Evolutionary conservation across 257 asterid species (phyloP), one percentile per base, ranked within the genome.

Genomic region (Nicotiana noctiflora): DNA sequence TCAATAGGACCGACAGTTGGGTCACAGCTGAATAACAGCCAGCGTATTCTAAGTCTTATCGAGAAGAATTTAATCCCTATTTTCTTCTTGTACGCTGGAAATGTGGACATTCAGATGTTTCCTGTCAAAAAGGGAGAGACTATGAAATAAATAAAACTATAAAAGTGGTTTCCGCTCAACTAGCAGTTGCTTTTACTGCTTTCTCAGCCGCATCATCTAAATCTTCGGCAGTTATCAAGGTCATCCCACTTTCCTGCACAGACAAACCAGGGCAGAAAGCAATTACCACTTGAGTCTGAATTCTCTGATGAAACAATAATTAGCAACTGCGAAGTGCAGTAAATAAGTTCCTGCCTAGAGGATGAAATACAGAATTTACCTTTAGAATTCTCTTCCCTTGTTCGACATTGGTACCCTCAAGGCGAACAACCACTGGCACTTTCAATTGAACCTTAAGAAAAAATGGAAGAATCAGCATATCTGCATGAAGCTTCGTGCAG

Each of bases 371-470:
- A 75, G n/a, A 57, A 23, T 80, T 77, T 86, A 94, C 98, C 98
- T 90, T 94, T 81, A 94, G 90, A 81, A 94, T 94, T 88, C 97
- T 93, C 90, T 92, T 93, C 66, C 98, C 97, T 84, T 89, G 95
- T 85, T 94, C 98, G 53, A 94, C 98, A 57, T 94, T 94, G 84
- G 98, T 94, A 75, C 98, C 98, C 88, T 94, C 97, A 51, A 94
- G 97, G 70, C 98, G 97, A 76, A 94, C 98, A 56, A 94, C 86
- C 18, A 94, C 97, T 14, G 97, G 97, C 77, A 93, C 98, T 86
- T 94, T 90, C 86, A 93, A 83, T 89, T 93, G 90, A 85, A 94
- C 97, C 97, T 94, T 67, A 51, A 83, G 25, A 56, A 8, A 56
- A 56, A 56, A 56, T 18, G 62, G 11, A 18, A 56, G 62, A n/a